These are phyloP conservation scores for Hypoxylon lienhwacheense DNA, from an alignment of 495 filamentous ascomycete species.

Conservation along the genomic window DNA sequence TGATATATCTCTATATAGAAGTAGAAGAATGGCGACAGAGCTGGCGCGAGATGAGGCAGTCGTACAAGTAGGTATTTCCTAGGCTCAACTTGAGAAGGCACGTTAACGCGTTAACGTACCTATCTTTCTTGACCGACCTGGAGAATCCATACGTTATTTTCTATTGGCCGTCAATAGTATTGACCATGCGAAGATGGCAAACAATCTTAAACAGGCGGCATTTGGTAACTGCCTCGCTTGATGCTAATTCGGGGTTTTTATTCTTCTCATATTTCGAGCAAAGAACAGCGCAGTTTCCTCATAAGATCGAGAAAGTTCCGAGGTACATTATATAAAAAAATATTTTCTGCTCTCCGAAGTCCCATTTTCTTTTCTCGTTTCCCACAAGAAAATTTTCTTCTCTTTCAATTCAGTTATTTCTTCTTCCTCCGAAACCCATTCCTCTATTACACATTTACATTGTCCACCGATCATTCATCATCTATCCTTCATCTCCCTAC, in stretches of 20 bases:
- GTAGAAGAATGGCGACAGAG: too few relatives aligned
- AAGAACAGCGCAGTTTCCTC: too few relatives aligned
- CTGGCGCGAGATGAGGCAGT: slow-evolving; percentile 1
- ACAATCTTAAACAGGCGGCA: slow-evolving; percentile 12
- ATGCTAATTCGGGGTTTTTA: neutral
- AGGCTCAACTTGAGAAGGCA: neutral
- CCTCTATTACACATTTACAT: neutral
- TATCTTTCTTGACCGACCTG: slow-evolving; percentile 16
- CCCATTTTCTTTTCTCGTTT: neutral
- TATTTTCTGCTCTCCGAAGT: neutral
- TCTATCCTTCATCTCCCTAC: too few relatives aligned
- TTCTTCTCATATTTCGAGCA: too few relatives aligned
- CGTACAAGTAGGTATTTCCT: neutral
- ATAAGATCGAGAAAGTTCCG: slow-evolving; percentile 7
- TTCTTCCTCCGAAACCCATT: slow-evolving; percentile 1
- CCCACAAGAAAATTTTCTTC: neutral
- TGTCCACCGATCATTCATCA: too few relatives aligned
- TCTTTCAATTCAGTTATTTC: neutral
- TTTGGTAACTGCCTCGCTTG: slow-evolving; percentile 7
- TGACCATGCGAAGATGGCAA: slow-evolving; percentile 20
- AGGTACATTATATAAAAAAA: slow-evolving; percentile 2
- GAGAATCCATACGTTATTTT: neutral
- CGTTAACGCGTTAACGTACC: too few relatives aligned
- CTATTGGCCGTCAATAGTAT: slow-evolving; percentile 14
- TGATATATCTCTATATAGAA: too few relatives aligned